Base-by-base conservation (phyloP, 2,329 filamentous ascomycete species). In the Ambrosiella xylebori region DNA sequence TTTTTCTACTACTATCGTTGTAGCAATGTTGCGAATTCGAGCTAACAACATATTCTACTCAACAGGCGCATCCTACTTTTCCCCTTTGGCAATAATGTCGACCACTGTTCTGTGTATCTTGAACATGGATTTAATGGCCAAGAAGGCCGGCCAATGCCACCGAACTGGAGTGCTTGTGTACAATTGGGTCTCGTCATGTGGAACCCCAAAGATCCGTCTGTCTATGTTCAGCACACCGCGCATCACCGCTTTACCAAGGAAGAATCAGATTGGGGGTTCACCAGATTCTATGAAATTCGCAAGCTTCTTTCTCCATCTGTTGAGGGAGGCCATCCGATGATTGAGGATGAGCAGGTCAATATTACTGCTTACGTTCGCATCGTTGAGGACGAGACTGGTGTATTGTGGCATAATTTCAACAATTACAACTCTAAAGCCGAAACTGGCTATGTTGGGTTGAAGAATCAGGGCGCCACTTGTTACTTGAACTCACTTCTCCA, bases 401-500 rank as follows among this genome's bases (percentile, higher is more conserved):
- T 93, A 3, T 68, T 95, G 60, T 95, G 88, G 88, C 88, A 94
- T 71, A 93, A 88, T 71, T 91, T 95, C 69, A 77, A 82, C 68
- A 90, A 91, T 71, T 98, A 98, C 69, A 90, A 98, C 68, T 97
- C 93, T n/a, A 98, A 97, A 73, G 95, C 93, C 68, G 90, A 96
- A 71, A 98, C 93, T 0, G 93, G 93, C 59, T 97, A 90, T 74
- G 93, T 98, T 47, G 93, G 93, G 2, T 75, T 98, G 57, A 93
- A 93, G 70, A 98, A 98, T 66, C 93, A 97, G 70, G 93, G 93
- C 63, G 93, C 93, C 54, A 93, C 87, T 1, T 93, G 87, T 71
- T 93, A 93, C 68, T 74, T 93, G 54, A 93, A 93, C 69, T 91
- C 87, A 7, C 77, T 93, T 6, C 74, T 93, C 52, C 87, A 93